Base-by-base conservation (phyloP, 768 basidiomycete genomes). In the Crucibulum laeve region DNA sequence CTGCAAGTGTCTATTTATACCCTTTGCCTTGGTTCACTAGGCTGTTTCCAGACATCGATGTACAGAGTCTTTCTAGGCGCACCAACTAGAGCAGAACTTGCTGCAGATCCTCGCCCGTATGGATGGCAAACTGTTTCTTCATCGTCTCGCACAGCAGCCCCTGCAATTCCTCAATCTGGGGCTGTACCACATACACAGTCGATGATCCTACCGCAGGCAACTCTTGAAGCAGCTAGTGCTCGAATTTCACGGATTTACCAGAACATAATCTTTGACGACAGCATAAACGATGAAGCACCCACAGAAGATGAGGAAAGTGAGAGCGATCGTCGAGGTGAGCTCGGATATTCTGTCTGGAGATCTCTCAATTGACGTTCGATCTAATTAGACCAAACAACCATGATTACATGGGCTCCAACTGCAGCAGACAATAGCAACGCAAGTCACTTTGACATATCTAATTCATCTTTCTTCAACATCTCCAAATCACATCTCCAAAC, bases 171-270 rank as follows among this genome's bases (percentile, higher is more conserved):
- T 35, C 47, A 52, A 45, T 21, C 40, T 15, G 24, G 19, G n/a
- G 23, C 33, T 19, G 38, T n/a, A 11, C 40, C 25, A 25, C 37
- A 19, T 38, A 51, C 55, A 1, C 46, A 62, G 38, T 64, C 68
- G 3, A 44, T 63, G 3, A 36, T 65, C 14, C 64, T 79, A n/a
- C 77, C 74, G 4, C 65, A 71, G 8, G 73, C 74, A 15, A 82
- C 80, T 0, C 56, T 87, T 32, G 81, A 84, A 50, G 82, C 75
- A 3, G 85, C 83, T 5, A 84, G 76, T 55, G 69, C 69, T n/a
- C 70, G 82, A 28, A 80, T 91, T 34, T 89, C 87, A 0, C 44
- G 76, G 40, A 60, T 87, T 18, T 90, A 90, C 53, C 68, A 80
- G 53, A 85, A 86, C 43, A 70, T 81, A 22, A 84, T 87, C n/a